Evolutionary conservation across 768 basidiomycete genomes (phyloP).

Genomic region (Serendipita sp.): DNA sequence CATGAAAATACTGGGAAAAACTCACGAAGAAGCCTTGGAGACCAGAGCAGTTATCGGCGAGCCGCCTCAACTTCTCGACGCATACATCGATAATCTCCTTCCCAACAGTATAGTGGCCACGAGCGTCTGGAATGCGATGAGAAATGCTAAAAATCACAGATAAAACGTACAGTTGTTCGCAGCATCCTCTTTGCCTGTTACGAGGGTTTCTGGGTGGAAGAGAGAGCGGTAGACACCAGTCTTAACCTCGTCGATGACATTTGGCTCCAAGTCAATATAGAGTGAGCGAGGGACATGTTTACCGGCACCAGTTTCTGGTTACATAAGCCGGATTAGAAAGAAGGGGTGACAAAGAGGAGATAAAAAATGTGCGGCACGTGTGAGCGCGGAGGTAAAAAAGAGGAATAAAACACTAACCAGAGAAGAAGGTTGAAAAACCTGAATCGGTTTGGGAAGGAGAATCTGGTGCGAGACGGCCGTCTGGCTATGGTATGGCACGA

Average conservation of each 20-base stretch:
- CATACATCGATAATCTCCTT: constrained; percentile 96
- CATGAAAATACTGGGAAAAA: neutral
- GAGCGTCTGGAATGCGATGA: constrained; percentile 50
- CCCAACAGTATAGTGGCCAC: constrained; percentile 97
- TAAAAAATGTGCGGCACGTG: neutral
- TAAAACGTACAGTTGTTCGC: constrained; percentile 87
- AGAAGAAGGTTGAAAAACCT: constrained; percentile 99
- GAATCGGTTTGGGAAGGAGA: constrained; percentile 61
- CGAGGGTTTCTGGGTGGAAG: constrained; percentile 97
- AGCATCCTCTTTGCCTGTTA: constrained; percentile 98
- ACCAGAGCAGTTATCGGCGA: constrained; percentile 84
- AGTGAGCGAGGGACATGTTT: constrained; percentile 96
- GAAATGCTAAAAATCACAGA: constrained; percentile 2
- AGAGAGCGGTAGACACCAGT: constrained; percentile 90
- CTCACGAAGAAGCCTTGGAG: constrained; percentile 93
- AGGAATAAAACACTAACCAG: constrained; percentile 23
- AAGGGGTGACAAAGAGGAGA: neutral
- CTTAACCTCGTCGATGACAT: constrained; percentile 94
- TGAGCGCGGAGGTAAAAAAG: neutral
- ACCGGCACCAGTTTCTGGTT: constrained; percentile 56
- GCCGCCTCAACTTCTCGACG: constrained; percentile 90
- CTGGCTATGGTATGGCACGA: constrained; percentile 41
- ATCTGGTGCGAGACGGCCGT: constrained; percentile 74
- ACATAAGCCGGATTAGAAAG: neutral
- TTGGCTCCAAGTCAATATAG: constrained; percentile 94